These are phyloP conservation scores for Syncephalastrum racemosum DNA, from an alignment of 371 early-diverging fungal species.

Conservation along the genomic window DNA sequence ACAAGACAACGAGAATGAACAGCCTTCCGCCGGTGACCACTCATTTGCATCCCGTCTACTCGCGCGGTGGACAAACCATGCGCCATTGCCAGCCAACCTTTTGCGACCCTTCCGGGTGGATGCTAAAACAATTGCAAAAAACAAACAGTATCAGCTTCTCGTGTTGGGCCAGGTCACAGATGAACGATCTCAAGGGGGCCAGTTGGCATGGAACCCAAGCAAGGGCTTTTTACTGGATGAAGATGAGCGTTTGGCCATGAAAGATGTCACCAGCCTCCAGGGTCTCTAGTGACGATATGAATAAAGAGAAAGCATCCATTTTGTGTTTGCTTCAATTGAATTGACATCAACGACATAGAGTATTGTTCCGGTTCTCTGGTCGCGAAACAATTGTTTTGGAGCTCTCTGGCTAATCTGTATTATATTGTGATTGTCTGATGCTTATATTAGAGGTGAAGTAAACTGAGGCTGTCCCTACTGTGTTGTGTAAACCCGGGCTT, in stretches of 20 bases:
- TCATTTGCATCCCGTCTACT: conserved; percentile 18
- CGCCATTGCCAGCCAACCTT: conserved; percentile 23
- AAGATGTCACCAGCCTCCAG: conserved; percentile 32
- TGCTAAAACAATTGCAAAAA: conserved; percentile 42
- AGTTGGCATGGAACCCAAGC: conserved; percentile 27
- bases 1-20: conserved; percentile 1
- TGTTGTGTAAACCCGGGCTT: too few relatives aligned
- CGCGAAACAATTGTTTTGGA: too few relatives aligned
- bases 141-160: conserved; percentile 45
- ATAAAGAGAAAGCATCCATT: neutral
- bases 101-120: conserved; percentile 42
- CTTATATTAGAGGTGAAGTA: too few relatives aligned
- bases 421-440: too few relatives aligned
- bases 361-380: too few relatives aligned
- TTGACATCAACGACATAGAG: too few relatives aligned
- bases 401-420: too few relatives aligned
- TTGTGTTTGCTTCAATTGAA: too few relatives aligned
- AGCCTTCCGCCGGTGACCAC: neutral
- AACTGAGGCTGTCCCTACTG: too few relatives aligned
- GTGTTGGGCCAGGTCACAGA: conserved; percentile 41
- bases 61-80: conserved; percentile 11
- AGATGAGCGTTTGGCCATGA: conserved; percentile 38
- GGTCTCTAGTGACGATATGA: conserved; percentile 14
- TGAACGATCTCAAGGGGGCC: conserved; percentile 24
- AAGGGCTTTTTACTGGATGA: conserved; percentile 35